Conservation (phyloP, 1,284 basidiomycete genomes). For the Hemileia vastatrix region DNA sequence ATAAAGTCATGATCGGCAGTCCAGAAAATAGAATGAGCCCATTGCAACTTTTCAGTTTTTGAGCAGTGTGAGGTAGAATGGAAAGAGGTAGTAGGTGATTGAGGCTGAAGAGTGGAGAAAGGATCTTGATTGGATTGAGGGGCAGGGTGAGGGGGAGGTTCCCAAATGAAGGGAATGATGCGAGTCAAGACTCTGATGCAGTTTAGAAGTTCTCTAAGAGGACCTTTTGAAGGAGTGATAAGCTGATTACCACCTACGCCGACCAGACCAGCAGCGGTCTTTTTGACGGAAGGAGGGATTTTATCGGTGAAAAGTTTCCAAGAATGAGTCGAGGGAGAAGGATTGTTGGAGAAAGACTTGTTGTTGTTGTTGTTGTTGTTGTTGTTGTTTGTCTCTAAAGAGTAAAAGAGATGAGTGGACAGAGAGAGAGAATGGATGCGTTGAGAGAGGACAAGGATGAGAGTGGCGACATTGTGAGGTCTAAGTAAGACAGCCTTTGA, state of each 20-base stretch:
- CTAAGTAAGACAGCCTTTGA: conserved; percentile 4
- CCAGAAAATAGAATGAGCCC: conserved; percentile 18
- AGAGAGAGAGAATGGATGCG: conserved; percentile 7
- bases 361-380: background rate
- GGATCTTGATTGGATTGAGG: background rate
- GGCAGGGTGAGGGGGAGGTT: conserved; percentile 1
- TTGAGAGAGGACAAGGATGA: conserved; percentile 2
- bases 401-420: background rate
- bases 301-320: conserved; percentile 15
- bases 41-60: conserved; percentile 7
- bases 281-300: conserved; percentile 9
- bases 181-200: conserved; percentile 20
- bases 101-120: background rate
- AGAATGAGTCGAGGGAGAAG: conserved; percentile 9
- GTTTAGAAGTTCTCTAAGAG: conserved; percentile 17
- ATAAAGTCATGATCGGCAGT: background rate
- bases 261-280: conserved; percentile 12
- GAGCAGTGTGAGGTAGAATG: background rate
- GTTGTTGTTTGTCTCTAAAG: background rate
- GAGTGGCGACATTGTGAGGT: conserved; percentile 12
- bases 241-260: conserved; percentile 11
- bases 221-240: conserved; percentile 18
- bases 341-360: background rate
- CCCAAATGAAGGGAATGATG: conserved; percentile 12
- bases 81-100: background rate